A percentile compares a stretch with the other conserved stretches of the same genome.
phyloP scores from a whole-genome alignment of 208 protist genomes.

The Trypanosoma cruzi region DNA sequence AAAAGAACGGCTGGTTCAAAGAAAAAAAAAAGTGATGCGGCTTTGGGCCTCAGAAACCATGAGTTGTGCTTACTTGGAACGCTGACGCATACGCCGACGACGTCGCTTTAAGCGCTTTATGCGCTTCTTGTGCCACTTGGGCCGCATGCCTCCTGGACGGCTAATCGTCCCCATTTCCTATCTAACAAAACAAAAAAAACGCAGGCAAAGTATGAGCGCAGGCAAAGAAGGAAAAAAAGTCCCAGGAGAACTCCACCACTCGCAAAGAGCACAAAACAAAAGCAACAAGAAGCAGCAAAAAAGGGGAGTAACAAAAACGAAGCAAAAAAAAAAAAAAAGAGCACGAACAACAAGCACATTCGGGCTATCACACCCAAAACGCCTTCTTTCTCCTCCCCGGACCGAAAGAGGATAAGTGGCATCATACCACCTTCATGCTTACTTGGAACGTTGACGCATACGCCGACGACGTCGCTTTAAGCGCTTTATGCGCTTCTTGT shows the following conservation, averaged over 20 bases:
- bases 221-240: background rate
- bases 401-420: background rate
- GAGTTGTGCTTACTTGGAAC: background rate
- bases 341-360: background rate
- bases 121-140: conserved; percentile 94
- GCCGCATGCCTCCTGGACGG: conserved; percentile 87
- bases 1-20: background rate
- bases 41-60: background rate
- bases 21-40: background rate
- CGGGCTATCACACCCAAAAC: background rate
- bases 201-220: background rate
- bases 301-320: background rate
- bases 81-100: background rate
- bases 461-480: conserved; percentile 87
- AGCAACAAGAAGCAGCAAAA: conserved; percentile 3
- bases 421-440: conserved; percentile 23
- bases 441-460: conserved; percentile 92
- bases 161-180: conserved; percentile 81
- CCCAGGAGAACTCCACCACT: background rate
- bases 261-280: conserved; percentile 1
- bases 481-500: conserved; percentile 94
- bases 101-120: conserved; percentile 91
- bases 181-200: conserved; percentile 19
- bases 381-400: background rate
- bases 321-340: background rate